Base-by-base conservation (phyloP, 2,329 filamentous ascomycete species). In the Aurifilum marmelostoma region DNA sequence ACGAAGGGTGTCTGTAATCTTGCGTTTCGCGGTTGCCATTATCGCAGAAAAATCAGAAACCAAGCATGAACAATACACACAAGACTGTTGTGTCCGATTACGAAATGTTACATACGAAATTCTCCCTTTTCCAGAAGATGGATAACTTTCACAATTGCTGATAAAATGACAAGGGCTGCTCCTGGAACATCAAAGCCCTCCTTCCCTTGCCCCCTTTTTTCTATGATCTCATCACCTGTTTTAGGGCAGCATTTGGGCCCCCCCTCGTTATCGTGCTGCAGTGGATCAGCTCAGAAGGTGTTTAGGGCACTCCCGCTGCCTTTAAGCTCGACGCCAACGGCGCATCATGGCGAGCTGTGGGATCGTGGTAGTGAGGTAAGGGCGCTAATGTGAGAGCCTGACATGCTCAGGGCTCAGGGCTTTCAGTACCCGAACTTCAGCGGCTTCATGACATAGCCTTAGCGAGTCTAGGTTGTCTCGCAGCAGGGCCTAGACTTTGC, bases 221-320 rank as follows among this genome's bases (percentile, higher is more conserved):
- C 52, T 59, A 56, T 67, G 58, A 62, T 54, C 43, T 56, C 68
- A 66, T 54, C 65, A 47, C 41, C 9, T 43, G 14, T 43, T 2
- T 58, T 69, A 69, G 67, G 67, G 27, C 52, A n/a, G 12, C 21
- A n/a, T 47, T 24, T 32, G 50, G 39, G 21, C n/a, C 18, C 18
- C 34, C 56, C 29, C n/a, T n/a, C 18, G 56, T 12, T 39, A 39
- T 21, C 39, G 59, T 6, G 9, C 62, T 64, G 32, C 32, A 43
- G 11, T 27, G 34, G n/a, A 24, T 39, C 24, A 39, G 32, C 32
- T 24, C 3, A 59, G 56, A 59, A 4, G 18, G 18, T n/a, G 29
- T 34, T 16, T 37, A 59, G 56, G 32, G 29, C 32, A 4, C 32
- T 59, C 56, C 37, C 59, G 37, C n/a, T 27, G 59, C 29, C 32